Conservation (phyloP, 2,329 filamentous ascomycete genomes). For the Microcyclospora pomicola region DNA sequence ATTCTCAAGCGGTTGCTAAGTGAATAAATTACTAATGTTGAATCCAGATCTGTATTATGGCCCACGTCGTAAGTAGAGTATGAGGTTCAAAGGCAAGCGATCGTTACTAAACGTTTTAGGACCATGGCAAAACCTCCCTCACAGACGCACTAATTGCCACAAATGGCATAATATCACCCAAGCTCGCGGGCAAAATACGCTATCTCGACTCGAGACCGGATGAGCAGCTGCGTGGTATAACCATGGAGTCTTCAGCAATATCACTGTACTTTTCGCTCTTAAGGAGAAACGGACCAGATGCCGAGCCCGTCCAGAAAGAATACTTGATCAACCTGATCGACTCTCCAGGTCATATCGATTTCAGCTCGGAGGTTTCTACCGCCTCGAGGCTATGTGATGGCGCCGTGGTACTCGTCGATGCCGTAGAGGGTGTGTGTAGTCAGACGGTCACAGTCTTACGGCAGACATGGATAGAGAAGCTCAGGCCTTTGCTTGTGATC, state of each 20-base stretch:
- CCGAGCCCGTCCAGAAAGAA: slow-evolving; percentile 52
- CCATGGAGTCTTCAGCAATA: slow-evolving; percentile 99
- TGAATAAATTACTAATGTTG: slow-evolving; percentile 1
- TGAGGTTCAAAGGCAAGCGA: background rate
- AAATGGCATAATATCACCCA: slow-evolving; percentile 97
- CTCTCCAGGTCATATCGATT: slow-evolving; percentile 95
- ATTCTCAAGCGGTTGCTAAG: too few relatives aligned
- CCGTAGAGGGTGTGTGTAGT: slow-evolving; percentile 94
- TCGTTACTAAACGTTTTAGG: slow-evolving; percentile 30
- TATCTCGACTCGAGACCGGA: slow-evolving; percentile 94
- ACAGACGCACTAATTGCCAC: slow-evolving; percentile 93
- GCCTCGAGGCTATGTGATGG: slow-evolving; percentile 90
- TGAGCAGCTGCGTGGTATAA: slow-evolving; percentile 90
- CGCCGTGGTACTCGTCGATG: slow-evolving; percentile 85
- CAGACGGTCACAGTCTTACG: slow-evolving; percentile 94
- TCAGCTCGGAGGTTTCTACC: slow-evolving; percentile 94
- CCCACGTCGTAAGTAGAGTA: slow-evolving; percentile 57
- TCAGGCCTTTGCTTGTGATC: slow-evolving; percentile 87
- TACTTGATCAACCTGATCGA: slow-evolving; percentile 97
- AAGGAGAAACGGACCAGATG: slow-evolving; percentile 49
- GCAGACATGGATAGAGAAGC: slow-evolving; percentile 88
- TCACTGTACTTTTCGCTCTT: slow-evolving; percentile 92
- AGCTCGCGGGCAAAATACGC: slow-evolving; percentile 92
- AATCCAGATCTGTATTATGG: slow-evolving; percentile 70
- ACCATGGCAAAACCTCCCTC: slow-evolving; percentile 96